phyloP scores from a whole-genome alignment of 2,329 filamentous ascomycete genomes.

The Nigrospora sphaerica region DNA sequence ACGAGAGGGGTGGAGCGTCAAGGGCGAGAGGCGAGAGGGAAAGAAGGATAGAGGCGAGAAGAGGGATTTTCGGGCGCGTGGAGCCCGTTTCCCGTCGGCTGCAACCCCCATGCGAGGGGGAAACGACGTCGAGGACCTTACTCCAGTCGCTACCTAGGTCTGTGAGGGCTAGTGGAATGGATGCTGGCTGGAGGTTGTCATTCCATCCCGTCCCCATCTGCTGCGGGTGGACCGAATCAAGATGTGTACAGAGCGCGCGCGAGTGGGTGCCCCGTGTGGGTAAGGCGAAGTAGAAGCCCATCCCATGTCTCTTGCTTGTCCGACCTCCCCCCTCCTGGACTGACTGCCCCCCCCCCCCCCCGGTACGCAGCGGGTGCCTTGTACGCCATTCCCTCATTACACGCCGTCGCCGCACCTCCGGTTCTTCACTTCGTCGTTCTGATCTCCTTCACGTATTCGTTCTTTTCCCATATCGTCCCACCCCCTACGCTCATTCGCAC shows the following conservation, averaged over 20 bases:
- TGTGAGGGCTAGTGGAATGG: no score
- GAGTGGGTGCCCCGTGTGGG: background rate
- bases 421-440: conserved; percentile 4
- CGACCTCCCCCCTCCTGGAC: conserved; percentile 2
- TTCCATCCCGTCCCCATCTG: no score
- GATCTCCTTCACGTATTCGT: conserved; percentile 7
- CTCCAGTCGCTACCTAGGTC: no score
- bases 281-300: background rate
- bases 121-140: no score
- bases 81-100: no score
- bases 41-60: no score
- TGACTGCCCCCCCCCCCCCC: background rate
- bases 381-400: conserved; percentile 1
- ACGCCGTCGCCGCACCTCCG: conserved; percentile 4
- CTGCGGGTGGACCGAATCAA: background rate
- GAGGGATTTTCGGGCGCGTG: no score
- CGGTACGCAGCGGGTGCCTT: background rate
- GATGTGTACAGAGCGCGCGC: background rate
- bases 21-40: no score
- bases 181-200: no score
- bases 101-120: no score
- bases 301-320: conserved; percentile 6
- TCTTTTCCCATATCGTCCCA: conserved; percentile 5
- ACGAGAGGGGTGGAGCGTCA: no score
- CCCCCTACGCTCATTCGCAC: conserved; percentile 15